Percentiles rank a stretch among this genome's conserved stretches.
These are phyloP conservation scores for Leccinum angustisporum DNA, from an alignment of 1,284 basidiomycete genomes.

Conservation along the genomic window DNA sequence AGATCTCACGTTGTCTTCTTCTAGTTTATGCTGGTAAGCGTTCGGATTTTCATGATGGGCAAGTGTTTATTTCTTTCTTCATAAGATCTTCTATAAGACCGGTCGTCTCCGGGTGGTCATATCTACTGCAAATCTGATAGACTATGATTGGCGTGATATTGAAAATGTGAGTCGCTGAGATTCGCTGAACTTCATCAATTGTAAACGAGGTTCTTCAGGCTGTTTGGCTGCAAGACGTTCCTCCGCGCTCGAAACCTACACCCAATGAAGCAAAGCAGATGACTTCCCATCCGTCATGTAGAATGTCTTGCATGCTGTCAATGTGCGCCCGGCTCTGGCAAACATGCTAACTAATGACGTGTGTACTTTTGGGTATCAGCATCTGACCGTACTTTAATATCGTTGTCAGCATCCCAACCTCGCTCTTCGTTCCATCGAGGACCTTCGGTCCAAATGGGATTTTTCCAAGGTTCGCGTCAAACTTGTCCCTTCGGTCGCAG, in stretches of 20 bases:
- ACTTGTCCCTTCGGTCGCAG: slow-evolving; percentile 68
- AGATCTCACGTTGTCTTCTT: slow-evolving; percentile 1
- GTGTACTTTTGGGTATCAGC: neutral
- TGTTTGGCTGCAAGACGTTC: slow-evolving; percentile 78
- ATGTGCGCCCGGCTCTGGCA: slow-evolving; percentile 61
- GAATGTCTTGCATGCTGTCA: slow-evolving; percentile 54
- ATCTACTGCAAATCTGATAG: slow-evolving; percentile 73
- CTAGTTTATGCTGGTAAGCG: slow-evolving; percentile 68
- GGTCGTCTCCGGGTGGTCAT: slow-evolving; percentile 70
- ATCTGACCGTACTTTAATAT: slow-evolving; percentile 1
- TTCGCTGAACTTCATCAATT: neutral
- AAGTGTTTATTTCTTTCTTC: neutral
- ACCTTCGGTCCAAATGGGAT: slow-evolving; percentile 69
- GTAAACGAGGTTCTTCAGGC: slow-evolving; percentile 41
- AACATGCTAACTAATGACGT: slow-evolving; percentile 58
- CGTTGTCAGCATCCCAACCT: slow-evolving; percentile 52
- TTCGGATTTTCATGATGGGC: neutral
- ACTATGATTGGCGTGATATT: slow-evolving; percentile 75
- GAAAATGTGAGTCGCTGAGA: slow-evolving; percentile 58
- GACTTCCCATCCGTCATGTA: slow-evolving; percentile 56
- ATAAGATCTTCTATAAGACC: slow-evolving; percentile 69
- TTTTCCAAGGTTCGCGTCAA: slow-evolving; percentile 67
- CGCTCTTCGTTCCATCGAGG: slow-evolving; percentile 56
- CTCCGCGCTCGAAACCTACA: slow-evolving; percentile 45
- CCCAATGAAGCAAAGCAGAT: slow-evolving; percentile 47